Percentiles rank a stretch among this genome's conserved stretches.
phyloP scores from a whole-genome alignment of 495 filamentous ascomycete genomes.

The Jackrogersella minutella region DNA sequence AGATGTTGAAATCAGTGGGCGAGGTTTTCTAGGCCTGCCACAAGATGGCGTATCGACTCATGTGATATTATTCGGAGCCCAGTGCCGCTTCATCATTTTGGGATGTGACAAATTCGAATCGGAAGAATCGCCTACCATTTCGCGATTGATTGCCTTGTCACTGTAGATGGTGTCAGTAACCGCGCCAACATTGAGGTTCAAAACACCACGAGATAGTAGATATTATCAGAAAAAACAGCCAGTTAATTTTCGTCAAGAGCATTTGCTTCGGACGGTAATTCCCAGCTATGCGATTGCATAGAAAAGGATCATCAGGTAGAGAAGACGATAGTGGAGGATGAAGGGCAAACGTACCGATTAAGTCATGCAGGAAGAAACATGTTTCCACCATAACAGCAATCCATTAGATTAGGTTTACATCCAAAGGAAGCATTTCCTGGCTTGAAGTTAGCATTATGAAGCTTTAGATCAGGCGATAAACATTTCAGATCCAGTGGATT shows the following conservation, averaged over 20 bases:
- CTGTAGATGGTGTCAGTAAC: constrained; percentile 13
- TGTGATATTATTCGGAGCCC: constrained; percentile 85
- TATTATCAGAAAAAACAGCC: constrained; percentile 87
- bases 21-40: constrained; percentile 99
- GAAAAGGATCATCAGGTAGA: constrained; percentile 79
- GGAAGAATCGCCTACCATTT: constrained; percentile 23
- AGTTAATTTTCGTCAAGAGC: constrained; percentile 82
- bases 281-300: constrained; percentile 92
- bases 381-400: no score
- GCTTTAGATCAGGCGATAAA: constrained; percentile 11
- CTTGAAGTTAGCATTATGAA: constrained; percentile 38
- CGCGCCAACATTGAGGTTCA: neutral
- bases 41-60: constrained; percentile 93
- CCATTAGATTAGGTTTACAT: neutral
- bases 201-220: constrained; percentile 1
- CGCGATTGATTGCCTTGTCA: neutral
- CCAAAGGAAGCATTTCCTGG: constrained; percentile 4
- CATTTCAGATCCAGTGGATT: constrained; percentile 12
- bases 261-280: constrained; percentile 98
- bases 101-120: constrained; percentile 29
- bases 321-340: neutral
- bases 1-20: constrained; percentile 81
- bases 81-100: constrained; percentile 98
- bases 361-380: no score
- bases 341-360: constrained; percentile 21